Evolutionary conservation across 345 rosid genomes (phyloP).

Genomic region (Gynandropsis gynandra): DNA sequence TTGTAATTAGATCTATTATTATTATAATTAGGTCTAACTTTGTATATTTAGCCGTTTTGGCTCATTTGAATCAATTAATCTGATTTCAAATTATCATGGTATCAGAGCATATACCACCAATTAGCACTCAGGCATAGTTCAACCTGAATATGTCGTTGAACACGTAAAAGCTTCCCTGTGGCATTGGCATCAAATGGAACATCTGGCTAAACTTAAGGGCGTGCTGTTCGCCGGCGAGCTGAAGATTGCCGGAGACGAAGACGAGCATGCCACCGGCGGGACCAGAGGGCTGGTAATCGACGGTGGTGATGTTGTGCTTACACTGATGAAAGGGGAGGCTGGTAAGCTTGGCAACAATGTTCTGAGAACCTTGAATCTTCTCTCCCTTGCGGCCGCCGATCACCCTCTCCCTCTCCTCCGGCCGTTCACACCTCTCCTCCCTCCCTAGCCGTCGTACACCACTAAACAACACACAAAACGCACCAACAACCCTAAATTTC

Average conservation of each 20-base stretch:
- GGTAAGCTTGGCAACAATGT: slow-evolving; percentile 76
- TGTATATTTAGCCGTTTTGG: too few relatives aligned
- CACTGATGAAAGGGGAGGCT: slow-evolving; percentile 96
- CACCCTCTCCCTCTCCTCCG: too few relatives aligned
- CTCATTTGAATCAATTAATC: too few relatives aligned
- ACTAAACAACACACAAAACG: too few relatives aligned
- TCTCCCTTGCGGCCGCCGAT: too few relatives aligned
- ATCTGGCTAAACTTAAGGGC: slow-evolving; percentile 97
- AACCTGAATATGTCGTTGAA: slow-evolving; percentile 89
- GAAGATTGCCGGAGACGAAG: slow-evolving; percentile 88
- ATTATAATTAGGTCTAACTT: too few relatives aligned
- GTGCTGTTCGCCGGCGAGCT: slow-evolving; percentile 87
- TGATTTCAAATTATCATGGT: too few relatives aligned
- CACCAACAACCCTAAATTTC: too few relatives aligned
- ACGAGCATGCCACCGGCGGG: slow-evolving; percentile 86
- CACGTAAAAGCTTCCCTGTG: slow-evolving; percentile 86
- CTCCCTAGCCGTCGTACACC: too few relatives aligned
- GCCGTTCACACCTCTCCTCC: too few relatives aligned
- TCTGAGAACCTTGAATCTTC: slow-evolving; percentile 69
- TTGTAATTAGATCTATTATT: too few relatives aligned
- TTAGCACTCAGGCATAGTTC: slow-evolving; percentile 60
- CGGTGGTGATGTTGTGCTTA: slow-evolving; percentile 71
- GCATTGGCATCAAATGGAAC: slow-evolving; percentile 95
- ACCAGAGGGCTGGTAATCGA: slow-evolving; percentile 96
- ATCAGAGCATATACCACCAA: slow-evolving; percentile 1